Percentiles rank a stretch among this genome's conserved stretches.
These are phyloP conservation scores for Populus davidiana DNA, from an alignment of 345 rosid species.

Conservation along the genomic window DNA sequence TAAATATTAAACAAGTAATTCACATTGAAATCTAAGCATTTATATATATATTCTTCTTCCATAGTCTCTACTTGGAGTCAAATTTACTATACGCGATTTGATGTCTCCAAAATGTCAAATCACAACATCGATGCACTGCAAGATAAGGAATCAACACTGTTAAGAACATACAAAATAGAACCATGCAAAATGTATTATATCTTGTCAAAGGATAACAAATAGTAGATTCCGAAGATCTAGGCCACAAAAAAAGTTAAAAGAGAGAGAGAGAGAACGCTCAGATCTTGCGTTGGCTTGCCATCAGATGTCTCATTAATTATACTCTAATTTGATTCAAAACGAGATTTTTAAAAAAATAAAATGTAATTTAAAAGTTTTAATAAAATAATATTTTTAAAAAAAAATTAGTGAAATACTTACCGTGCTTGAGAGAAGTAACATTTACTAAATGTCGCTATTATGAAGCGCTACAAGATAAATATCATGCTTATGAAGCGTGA, in stretches of 20 bases:
- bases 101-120: neutral
- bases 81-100: no score
- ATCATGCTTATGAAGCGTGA: fast-evolving
- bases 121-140: neutral
- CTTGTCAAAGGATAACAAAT: conserved; percentile 18
- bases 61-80: no score
- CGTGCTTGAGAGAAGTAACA: fast-evolving
- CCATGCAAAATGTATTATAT: conserved; percentile 22
- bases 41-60: no score
- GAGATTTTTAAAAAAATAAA: no score
- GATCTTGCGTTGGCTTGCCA: neutral
- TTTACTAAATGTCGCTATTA: no score
- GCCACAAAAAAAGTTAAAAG: neutral
- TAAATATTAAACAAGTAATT: no score
- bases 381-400: no score
- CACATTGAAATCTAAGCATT: neutral
- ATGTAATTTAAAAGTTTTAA: no score
- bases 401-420: no score
- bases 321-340: neutral
- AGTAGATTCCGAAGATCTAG: neutral
- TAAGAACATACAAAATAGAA: conserved; percentile 33
- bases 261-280: neutral
- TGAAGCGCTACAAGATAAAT: fast-evolving
- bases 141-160: conserved; percentile 10
- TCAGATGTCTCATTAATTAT: neutral